Evolutionary conservation across 2,329 filamentous ascomycete species (phyloP).

Genomic region (Fusarium clavum): DNA sequence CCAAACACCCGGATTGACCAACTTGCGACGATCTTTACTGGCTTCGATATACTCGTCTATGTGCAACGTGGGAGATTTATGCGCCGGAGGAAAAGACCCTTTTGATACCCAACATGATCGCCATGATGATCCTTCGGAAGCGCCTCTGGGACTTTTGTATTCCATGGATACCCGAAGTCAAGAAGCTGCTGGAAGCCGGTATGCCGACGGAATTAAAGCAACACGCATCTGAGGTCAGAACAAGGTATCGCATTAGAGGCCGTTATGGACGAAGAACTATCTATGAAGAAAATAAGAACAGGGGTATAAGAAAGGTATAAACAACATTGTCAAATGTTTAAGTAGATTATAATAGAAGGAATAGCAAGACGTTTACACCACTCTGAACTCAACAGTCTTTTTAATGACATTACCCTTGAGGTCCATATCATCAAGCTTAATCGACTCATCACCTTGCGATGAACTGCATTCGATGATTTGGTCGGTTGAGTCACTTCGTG

Average conservation of each 20-base stretch:
- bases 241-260: neutral
- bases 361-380: neutral
- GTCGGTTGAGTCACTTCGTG: conserved; percentile 33
- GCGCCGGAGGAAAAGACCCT: neutral
- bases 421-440: conserved; percentile 37
- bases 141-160: neutral
- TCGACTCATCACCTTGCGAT: conserved; percentile 21
- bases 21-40: neutral
- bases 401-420: conserved; percentile 35
- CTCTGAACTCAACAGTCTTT: conserved; percentile 40
- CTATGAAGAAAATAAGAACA: neutral
- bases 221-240: neutral
- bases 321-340: neutral
- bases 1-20: neutral
- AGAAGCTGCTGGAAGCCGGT: neutral
- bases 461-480: conserved; percentile 28
- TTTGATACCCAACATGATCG: neutral
- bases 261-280: neutral
- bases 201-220: neutral
- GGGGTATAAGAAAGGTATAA: neutral
- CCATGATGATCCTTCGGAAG: neutral
- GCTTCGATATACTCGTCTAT: neutral
- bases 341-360: neutral
- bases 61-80: neutral
- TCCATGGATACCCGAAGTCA: neutral